phyloP scores from a whole-genome alignment of 176 grass and related monocot species.

The Carex littledalei region DNA sequence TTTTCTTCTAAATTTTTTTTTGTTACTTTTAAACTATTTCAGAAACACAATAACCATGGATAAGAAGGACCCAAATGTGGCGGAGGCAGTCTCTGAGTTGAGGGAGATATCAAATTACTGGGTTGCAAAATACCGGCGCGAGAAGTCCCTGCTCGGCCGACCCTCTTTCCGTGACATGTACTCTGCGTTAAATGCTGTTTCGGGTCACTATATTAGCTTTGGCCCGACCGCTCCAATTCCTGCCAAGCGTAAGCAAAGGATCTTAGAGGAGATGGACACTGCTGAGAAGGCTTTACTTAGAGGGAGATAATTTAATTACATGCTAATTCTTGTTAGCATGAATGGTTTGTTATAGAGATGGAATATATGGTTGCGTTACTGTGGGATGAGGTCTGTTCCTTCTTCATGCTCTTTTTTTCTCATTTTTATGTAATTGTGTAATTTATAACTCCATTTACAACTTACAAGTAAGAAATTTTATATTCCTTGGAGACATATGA shows the following conservation, averaged over 20 bases:
- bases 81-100: slow-evolving; percentile 66
- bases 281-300: slow-evolving; percentile 93
- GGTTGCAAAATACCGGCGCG: slow-evolving; percentile 92
- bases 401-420: not conserved
- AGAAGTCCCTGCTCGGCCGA: slow-evolving; percentile 75
- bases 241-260: slow-evolving; percentile 82
- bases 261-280: slow-evolving; percentile 96
- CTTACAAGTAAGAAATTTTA: slow-evolving; percentile 14
- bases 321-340: not conserved
- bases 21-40: not conserved
- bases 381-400: slow-evolving; percentile 7
- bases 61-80: slow-evolving; percentile 76
- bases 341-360: slow-evolving; percentile 15
- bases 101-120: slow-evolving; percentile 83
- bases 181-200: slow-evolving; percentile 94
- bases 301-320: slow-evolving; percentile 40
- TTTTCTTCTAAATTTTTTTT: not conserved
- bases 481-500: not conserved
- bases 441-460: slow-evolving; percentile 17
- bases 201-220: slow-evolving; percentile 99
- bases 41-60: slow-evolving; percentile 67
- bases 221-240: slow-evolving; percentile 94
- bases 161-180: slow-evolving; percentile 95
- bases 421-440: slow-evolving; percentile 10
- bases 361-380: slow-evolving; percentile 11